Percentiles rank a stretch among this genome's conserved stretches.
These are phyloP conservation scores for Pseudogymnoascus sp. DNA, from an alignment of 2,329 filamentous ascomycete species.

Conservation along the genomic window DNA sequence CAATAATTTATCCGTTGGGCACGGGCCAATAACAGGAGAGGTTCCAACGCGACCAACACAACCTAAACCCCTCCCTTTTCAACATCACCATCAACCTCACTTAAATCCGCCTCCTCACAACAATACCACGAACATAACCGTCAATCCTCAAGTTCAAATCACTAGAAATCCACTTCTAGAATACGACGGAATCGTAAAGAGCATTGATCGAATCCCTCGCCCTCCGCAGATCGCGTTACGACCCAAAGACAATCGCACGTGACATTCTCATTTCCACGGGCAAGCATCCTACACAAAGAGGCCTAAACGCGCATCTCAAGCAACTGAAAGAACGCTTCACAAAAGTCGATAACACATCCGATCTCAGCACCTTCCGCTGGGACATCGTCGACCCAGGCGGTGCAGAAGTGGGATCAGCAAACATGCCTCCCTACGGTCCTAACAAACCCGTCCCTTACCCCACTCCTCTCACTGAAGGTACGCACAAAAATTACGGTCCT, in stretches of 20 bases:
- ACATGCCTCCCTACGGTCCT: background rate
- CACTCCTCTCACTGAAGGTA: background rate
- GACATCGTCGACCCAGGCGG: constrained; percentile 12
- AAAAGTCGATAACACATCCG: constrained; percentile 11
- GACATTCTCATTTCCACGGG: constrained; percentile 57
- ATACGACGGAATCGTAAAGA: constrained; percentile 11
- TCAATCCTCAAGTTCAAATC: background rate
- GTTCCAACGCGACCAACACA: background rate
- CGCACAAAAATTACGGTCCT: background rate
- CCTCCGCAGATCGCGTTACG: constrained; percentile 43
- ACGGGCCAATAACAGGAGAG: background rate
- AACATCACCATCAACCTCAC: background rate
- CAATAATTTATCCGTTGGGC: background rate
- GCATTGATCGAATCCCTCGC: constrained; percentile 6
- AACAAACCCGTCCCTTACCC: background rate
- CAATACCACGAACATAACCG: background rate
- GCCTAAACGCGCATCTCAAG: constrained; percentile 53
- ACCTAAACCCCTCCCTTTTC: background rate
- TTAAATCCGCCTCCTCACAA: background rate
- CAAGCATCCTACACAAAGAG: constrained; percentile 51
- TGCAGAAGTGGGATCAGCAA: background rate
- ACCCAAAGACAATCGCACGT: constrained; percentile 55
- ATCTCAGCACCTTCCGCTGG: constrained; percentile 15
- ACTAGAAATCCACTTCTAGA: constrained; percentile 8
- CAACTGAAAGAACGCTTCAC: constrained; percentile 3